A percentile compares a stretch with the other conserved stretches of the same genome.
Evolutionary conservation across 1,139 yeast genomes (phyloP).

Genomic region (Yamadazyma trypodendri): DNA sequence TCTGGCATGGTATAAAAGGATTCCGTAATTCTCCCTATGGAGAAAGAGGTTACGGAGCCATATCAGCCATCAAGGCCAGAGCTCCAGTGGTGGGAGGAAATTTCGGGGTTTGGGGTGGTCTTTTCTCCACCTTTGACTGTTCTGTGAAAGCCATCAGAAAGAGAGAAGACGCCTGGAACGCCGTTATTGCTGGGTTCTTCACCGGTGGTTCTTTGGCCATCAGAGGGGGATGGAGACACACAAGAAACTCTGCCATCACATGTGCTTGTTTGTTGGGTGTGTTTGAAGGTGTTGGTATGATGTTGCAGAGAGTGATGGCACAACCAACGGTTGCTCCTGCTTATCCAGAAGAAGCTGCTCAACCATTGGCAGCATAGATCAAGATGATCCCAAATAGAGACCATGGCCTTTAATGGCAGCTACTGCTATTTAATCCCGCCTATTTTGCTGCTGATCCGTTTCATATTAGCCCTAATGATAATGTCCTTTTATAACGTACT

Average conservation of each 20-base stretch:
- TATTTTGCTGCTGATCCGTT: background rate
- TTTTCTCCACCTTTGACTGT: conserved; percentile 94
- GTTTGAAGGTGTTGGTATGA: conserved; percentile 97
- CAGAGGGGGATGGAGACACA: conserved; percentile 98
- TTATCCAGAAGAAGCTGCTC: conserved; percentile 54
- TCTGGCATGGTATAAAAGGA: conserved; percentile 99
- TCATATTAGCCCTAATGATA: no score
- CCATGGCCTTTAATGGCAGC: background rate
- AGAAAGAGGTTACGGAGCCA: conserved; percentile 87
- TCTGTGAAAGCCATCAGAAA: conserved; percentile 92
- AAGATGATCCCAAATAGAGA: no score
- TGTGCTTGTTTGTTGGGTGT: conserved; percentile 97
- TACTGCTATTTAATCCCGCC: no score
- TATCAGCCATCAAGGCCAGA: conserved; percentile 89
- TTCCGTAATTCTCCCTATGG: conserved; percentile 97
- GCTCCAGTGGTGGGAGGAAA: conserved; percentile 99
- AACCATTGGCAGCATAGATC: conserved; percentile 50
- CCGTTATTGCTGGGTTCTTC: conserved; percentile 96
- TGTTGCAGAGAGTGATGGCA: conserved; percentile 89
- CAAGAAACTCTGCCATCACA: conserved; percentile 93
- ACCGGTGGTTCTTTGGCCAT: conserved; percentile 98
- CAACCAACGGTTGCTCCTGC: conserved; percentile 83
- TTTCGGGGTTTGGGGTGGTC: conserved; percentile 99
- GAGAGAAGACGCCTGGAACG: conserved; percentile 98
- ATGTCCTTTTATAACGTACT: background rate